Percentiles rank a stretch among this genome's conserved stretches.
These are phyloP conservation scores for Boletales sp. DNA, from an alignment of 768 basidiomycete genomes.

Conservation along the genomic window DNA sequence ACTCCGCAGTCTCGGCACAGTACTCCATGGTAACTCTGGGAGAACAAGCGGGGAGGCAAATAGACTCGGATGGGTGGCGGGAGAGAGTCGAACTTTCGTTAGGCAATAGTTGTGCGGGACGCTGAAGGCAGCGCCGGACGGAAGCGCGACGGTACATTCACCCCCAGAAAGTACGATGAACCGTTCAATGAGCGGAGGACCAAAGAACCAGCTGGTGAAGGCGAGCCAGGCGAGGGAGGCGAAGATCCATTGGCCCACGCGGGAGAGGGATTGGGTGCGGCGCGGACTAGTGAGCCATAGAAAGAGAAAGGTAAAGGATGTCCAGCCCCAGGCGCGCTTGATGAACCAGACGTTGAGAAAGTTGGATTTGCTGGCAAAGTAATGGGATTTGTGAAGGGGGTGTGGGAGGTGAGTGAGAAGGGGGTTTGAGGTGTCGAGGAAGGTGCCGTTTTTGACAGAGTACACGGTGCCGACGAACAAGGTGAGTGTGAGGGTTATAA, in stretches of 20 bases:
- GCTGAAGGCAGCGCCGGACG: constrained; percentile 47
- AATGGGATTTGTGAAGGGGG: constrained; percentile 56
- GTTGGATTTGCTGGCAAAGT: constrained; percentile 81
- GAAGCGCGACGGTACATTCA: constrained; percentile 67
- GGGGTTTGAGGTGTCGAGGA: constrained; percentile 83
- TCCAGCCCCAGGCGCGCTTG: constrained; percentile 92
- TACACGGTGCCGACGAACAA: constrained; percentile 62
- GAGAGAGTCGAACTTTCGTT: constrained; percentile 47
- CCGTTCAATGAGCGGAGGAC: constrained; percentile 71
- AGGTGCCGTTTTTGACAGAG: constrained; percentile 61
- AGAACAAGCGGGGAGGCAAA: constrained; percentile 44
- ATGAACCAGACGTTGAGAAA: constrained; percentile 82
- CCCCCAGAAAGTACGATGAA: constrained; percentile 66
- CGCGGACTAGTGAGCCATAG: constrained; percentile 57
- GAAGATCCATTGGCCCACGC: constrained; percentile 51
- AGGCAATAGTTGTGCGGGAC: constrained; percentile 61
- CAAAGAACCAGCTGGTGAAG: constrained; percentile 88
- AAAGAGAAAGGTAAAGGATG: constrained; percentile 60
- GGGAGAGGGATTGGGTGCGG: constrained; percentile 35
- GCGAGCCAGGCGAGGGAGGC: constrained; percentile 67
- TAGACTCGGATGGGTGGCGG: constrained; percentile 57
- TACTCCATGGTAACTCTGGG: constrained; percentile 41
- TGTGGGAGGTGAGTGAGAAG: constrained; percentile 67
- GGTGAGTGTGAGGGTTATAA: constrained; percentile 42
- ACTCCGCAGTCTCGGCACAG: constrained; percentile 59